Evolutionary conservation across 371 early-diverging fungal species (phyloP), one percentile per base, ranked within the genome.

Genomic region (Zopfochytrium polystomum): DNA sequence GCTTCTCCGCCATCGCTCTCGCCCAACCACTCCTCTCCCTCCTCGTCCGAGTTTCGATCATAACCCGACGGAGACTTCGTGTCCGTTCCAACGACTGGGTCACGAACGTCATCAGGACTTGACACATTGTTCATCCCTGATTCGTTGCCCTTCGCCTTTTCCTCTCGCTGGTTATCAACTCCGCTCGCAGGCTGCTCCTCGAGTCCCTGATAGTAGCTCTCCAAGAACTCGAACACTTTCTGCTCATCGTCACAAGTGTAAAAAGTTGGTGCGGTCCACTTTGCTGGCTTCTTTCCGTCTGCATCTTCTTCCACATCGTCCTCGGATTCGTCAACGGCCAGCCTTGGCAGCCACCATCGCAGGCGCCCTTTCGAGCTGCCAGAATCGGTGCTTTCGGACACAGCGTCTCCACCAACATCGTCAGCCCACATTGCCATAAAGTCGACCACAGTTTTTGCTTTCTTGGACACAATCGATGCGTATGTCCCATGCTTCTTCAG

Each of bases 231-330:
- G n/a, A 13, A 31, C 18, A 50, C 58, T 45, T 67, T 67, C 42
- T 2, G 13, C 47, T 50, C 46, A 29, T 67, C 67, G 46, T 52
- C 63, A 31, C 67, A 61, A 7, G 67, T 67, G 42, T 67, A 67
- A 5, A 45, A 52, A 22, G 20, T n/a, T 9, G 55, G 48, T 27
- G n/a, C 5, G 13, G 30, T 49, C 18, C 30, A 55, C n/a, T n/a
- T n/a, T n/a, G n/a, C n/a, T n/a, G n/a, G n/a, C n/a, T n/a, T n/a
- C n/a, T n/a, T n/a, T n/a, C n/a, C n/a, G n/a, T n/a, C n/a, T n/a
- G n/a, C n/a, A n/a, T n/a, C n/a, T n/a, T n/a, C n/a, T n/a, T n/a
- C n/a, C n/a, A 55, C 58, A 22, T 31, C 11, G 3, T 61, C 55
- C 31, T 25, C 5, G 13, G 30, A 46, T n/a, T 33, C 63, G 13